A percentile compares a stretch with the other conserved stretches of the same genome.
phyloP scores from a whole-genome alignment of 495 filamentous ascomycete species.

The Penicillium odoratum region DNA sequence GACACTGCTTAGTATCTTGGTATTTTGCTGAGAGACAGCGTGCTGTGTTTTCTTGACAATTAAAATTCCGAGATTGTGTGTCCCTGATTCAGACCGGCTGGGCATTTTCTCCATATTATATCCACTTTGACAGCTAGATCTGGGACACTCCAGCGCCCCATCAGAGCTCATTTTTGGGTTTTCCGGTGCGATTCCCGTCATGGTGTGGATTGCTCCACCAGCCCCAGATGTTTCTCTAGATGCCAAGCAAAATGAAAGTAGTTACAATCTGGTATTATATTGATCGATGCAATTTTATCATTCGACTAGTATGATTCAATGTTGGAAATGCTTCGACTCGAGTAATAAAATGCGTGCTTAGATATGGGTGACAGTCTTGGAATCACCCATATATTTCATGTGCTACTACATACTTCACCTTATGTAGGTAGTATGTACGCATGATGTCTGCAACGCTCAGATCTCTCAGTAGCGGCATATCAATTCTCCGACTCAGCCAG shows the following conservation, averaged over 20 bases:
- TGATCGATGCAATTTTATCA: too few relatives aligned
- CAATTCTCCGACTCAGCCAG: background rate
- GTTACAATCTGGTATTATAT: background rate
- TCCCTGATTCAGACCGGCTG: background rate
- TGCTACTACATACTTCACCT: too few relatives aligned
- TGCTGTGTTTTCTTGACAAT: background rate
- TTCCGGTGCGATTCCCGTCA: constrained; percentile 1
- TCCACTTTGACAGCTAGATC: background rate
- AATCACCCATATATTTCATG: too few relatives aligned
- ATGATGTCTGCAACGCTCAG: background rate
- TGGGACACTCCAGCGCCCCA: background rate
- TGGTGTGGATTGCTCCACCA: background rate
- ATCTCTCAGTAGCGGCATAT: background rate
- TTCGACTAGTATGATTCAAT: too few relatives aligned
- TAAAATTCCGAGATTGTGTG: background rate
- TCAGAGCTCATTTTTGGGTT: background rate
- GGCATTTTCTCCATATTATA: constrained; percentile 2
- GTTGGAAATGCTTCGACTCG: too few relatives aligned
- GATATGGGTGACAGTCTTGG: too few relatives aligned
- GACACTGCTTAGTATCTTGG: background rate
- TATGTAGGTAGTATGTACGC: too few relatives aligned
- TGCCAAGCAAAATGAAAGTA: too few relatives aligned
- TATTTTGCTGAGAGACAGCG: constrained; percentile 1
- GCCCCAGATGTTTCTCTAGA: background rate
- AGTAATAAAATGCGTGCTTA: too few relatives aligned